These are phyloP conservation scores for Camelina laxa DNA, from an alignment of 345 rosid genomes.

Conservation along the genomic window DNA sequence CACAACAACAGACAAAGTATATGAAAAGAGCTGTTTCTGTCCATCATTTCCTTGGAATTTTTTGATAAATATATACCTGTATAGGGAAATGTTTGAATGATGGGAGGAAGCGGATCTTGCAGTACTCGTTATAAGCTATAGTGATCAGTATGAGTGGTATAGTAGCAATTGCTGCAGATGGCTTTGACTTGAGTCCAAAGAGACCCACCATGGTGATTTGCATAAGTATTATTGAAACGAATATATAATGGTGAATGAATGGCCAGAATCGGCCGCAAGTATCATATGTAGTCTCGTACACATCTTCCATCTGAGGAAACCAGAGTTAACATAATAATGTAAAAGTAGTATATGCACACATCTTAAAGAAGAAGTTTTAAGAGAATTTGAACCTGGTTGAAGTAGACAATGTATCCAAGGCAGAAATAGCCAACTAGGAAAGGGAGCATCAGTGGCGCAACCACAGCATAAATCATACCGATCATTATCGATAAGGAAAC, in stretches of 20 bases:
- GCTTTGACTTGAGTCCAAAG: constrained; percentile 89
- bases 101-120: constrained; percentile 88
- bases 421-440: constrained; percentile 78
- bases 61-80: constrained; percentile 51
- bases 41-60: background rate
- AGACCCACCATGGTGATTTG: constrained; percentile 92
- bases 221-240: constrained; percentile 78
- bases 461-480: constrained; percentile 83
- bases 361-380: background rate
- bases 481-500: constrained; percentile 73
- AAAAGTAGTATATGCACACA: background rate
- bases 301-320: constrained; percentile 71
- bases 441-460: constrained; percentile 83
- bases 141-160: constrained; percentile 75
- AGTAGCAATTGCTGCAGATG: constrained; percentile 78
- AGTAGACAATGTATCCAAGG: constrained; percentile 75
- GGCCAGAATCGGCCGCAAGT: constrained; percentile 87
- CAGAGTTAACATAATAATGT: constrained; percentile 5
- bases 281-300: constrained; percentile 70
- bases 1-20: background rate
- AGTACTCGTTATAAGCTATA: constrained; percentile 78
- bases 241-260: constrained; percentile 71
- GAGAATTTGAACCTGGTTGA: constrained; percentile 70
- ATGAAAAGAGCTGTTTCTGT: background rate
- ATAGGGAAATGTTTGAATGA: constrained; percentile 59